These are phyloP conservation scores for Solanum tarapatanum DNA, from an alignment of 257 asterid species.

Conservation along the genomic window DNA sequence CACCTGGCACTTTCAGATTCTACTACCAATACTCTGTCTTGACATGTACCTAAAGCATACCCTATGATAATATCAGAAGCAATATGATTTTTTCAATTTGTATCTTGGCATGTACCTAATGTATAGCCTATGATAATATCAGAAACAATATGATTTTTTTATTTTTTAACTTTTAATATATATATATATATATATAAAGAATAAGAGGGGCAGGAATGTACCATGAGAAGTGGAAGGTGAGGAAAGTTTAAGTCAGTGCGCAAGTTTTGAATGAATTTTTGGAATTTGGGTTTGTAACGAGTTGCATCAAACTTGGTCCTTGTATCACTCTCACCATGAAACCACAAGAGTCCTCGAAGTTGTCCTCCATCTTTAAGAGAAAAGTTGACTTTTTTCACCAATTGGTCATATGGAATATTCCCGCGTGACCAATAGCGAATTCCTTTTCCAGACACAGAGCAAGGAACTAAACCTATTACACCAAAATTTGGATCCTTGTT, in stretches of 20 bases:
- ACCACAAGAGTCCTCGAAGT: slow-evolving; percentile 19
- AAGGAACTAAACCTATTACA: slow-evolving; percentile 11
- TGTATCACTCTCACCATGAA: slow-evolving; percentile 15
- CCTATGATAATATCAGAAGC: too few relatives aligned
- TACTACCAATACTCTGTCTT: too few relatives aligned
- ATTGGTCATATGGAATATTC: background rate
- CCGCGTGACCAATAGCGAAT: slow-evolving; percentile 8
- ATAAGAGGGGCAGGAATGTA: background rate
- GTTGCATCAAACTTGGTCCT: background rate
- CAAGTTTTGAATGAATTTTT: background rate
- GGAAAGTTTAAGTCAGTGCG: background rate
- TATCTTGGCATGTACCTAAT: background rate
- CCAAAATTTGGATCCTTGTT: slow-evolving; percentile 10
- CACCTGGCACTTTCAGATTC: background rate
- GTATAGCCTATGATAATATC: background rate
- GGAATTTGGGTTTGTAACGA: background rate
- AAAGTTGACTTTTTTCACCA: background rate
- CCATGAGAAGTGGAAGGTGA: background rate
- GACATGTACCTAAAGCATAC: background rate
- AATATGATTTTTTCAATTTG: too few relatives aligned
- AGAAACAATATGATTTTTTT: too few relatives aligned
- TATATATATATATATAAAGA: background rate
- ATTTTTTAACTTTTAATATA: too few relatives aligned
- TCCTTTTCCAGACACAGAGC: slow-evolving; percentile 15
- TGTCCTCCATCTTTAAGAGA: slow-evolving; percentile 12